Evolutionary conservation across 1,284 basidiomycete species (phyloP), one percentile per base, ranked within the genome.

Genomic region (Retiboletus flavoniger): DNA sequence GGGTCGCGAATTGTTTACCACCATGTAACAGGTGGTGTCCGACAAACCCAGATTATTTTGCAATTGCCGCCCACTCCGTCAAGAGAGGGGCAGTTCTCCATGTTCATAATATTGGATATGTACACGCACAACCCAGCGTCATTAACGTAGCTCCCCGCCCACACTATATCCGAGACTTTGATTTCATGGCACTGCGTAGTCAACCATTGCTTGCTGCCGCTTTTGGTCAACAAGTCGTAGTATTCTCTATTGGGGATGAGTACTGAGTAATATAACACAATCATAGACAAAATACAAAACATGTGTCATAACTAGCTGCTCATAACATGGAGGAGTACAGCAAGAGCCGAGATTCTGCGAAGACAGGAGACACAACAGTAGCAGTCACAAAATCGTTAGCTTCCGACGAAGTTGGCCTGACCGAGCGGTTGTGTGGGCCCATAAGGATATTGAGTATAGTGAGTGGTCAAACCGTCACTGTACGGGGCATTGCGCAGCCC

Each of bases 41-140:
- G n/a, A 85, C 84, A 7, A 81, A 80, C 64, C 78, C 86, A 6
- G 84, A 87, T 51, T 84, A 84, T 62, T 91, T 91, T 70, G 89
- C 85, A 31, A 81, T 90, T 50, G 84, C 87, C 5, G 77, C 83
- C 16, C 76, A 78, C 60, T 79, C 78, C 10, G 76, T 82, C 16
- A 68, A 70, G 29, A 78, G 75, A 55, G 89, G 87, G 50, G 89
- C 88, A 28, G 71, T 81, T 28, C 76, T 91, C 40, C 80, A 88
- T 64, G 75, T 92, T 35, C 80, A 88, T 72, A 87, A 87, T 60
- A 74, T 77, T 41, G 75, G 76, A 48, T 87, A 85, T 67, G 69
- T 83, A 13, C 78, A 85, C 44, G 79, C 85, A 24, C 78, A 81
- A 58, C 86, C 89, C 21, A 82, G 79, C 10, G 70, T 76, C 16